Evolutionary conservation across 176 grass and related monocot genomes (phyloP).

Genomic region (Triticum timopheevii): DNA sequence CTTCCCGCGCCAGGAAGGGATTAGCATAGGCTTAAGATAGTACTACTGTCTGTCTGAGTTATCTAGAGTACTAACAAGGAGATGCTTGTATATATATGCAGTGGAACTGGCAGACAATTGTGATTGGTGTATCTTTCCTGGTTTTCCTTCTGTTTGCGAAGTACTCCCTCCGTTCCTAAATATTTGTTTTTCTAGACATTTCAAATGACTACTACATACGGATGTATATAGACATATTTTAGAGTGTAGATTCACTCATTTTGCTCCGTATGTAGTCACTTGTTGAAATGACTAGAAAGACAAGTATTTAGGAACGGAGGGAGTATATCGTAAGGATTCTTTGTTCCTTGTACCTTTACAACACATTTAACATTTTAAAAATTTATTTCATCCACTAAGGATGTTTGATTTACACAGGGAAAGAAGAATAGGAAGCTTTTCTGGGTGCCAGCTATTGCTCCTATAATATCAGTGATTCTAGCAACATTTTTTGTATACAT

Average conservation of each 20-base stretch:
- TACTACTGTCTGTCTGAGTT: conserved; percentile 1
- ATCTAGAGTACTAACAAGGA: neutral
- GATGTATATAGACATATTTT: no score
- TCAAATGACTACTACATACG: no score
- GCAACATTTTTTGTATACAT: conserved; percentile 87
- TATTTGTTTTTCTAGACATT: no score
- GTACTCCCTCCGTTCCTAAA: no score
- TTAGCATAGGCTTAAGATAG: neutral
- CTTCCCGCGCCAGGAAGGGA: neutral
- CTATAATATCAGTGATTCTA: conserved; percentile 76
- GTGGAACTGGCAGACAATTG: conserved; percentile 97
- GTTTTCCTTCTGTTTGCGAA: conserved; percentile 73
- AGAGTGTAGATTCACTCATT: no score
- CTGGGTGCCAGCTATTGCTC: conserved; percentile 90
- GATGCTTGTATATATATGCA: conserved; percentile 35
- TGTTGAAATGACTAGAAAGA: no score
- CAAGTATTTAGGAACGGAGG: no score
- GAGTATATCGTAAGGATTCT: conserved; percentile 67
- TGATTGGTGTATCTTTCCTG: conserved; percentile 69
- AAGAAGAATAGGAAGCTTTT: conserved; percentile 84
- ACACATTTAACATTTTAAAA: neutral
- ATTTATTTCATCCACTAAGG: neutral
- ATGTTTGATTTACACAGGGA: conserved; percentile 47
- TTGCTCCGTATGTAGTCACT: no score
- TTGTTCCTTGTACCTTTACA: neutral